Conservation (phyloP, 495 filamentous ascomycete genomes). For the Hypoxylon lienhwacheense region DNA sequence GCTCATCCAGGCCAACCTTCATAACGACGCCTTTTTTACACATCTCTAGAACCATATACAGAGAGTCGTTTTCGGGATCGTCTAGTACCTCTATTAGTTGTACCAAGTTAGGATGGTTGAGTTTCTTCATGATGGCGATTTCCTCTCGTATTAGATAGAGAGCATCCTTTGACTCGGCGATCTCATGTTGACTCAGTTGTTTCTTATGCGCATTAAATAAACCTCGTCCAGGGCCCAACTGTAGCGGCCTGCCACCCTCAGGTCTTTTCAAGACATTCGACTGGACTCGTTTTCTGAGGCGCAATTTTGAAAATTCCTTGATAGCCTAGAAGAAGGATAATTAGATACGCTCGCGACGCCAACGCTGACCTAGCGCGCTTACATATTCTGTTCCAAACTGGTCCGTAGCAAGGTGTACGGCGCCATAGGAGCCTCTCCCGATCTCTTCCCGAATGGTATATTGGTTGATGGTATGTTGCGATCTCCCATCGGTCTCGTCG, state of each 20-base stretch:
- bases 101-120: slow-evolving; percentile 92
- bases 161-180: slow-evolving; percentile 69
- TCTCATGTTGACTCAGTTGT: slow-evolving; percentile 44
- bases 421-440: slow-evolving; percentile 90
- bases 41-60: slow-evolving; percentile 99
- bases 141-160: slow-evolving; percentile 91
- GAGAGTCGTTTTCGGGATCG: slow-evolving; percentile 89
- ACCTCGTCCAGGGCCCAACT: slow-evolving; percentile 45
- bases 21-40: slow-evolving; percentile 98
- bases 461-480: slow-evolving; percentile 85
- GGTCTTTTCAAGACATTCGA: slow-evolving; percentile 77
- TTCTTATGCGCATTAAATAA: slow-evolving; percentile 32
- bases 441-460: slow-evolving; percentile 96
- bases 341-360: slow-evolving; percentile 18
- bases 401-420: slow-evolving; percentile 88
- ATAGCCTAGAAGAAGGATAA: slow-evolving; percentile 65
- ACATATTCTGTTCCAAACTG: slow-evolving; percentile 94
- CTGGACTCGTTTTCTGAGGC: slow-evolving; percentile 88
- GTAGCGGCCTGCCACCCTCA: slow-evolving; percentile 41
- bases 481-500: slow-evolving; percentile 75
- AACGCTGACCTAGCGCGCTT: slow-evolving; percentile 40
- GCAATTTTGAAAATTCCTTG: slow-evolving; percentile 95
- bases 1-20: slow-evolving; percentile 88
- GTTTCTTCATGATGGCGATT: slow-evolving; percentile 99
- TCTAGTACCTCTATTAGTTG: slow-evolving; percentile 91